These are phyloP conservation scores for Pseudevernia furfuracea DNA, from an alignment of 495 filamentous ascomycete species.

Conservation along the genomic window DNA sequence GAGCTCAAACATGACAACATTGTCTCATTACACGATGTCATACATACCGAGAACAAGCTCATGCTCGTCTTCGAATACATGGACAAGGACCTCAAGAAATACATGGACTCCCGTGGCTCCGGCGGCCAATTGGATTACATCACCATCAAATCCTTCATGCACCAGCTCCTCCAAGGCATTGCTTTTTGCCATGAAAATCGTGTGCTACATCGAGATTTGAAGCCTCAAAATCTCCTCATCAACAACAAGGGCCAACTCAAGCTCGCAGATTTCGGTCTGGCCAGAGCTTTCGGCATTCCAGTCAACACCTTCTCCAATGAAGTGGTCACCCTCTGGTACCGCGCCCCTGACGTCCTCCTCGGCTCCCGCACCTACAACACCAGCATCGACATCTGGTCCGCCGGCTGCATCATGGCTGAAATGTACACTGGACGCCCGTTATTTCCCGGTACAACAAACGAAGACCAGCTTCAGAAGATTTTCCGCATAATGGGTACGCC, in stretches of 20 bases:
- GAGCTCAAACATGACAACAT: conserved; percentile 98
- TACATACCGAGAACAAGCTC: conserved; percentile 98
- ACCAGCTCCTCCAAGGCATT: conserved; percentile 86
- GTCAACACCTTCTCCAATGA: conserved; percentile 99
- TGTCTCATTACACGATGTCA: conserved; percentile 94
- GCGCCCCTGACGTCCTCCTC: conserved; percentile 85
- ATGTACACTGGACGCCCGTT: conserved; percentile 92
- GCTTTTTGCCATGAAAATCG: conserved; percentile 96
- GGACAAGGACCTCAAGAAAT: conserved; percentile 98
- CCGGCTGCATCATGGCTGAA: conserved; percentile 97
- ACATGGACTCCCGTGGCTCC: conserved; percentile 88
- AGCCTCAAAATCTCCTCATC: conserved; percentile 92
- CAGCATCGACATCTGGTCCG: conserved; percentile 96
- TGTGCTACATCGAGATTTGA: conserved; percentile 90
- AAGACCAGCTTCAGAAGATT: conserved; percentile 90
- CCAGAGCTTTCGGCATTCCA: conserved; percentile 88
- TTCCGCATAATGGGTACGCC: conserved; percentile 97
- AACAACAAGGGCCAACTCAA: conserved; percentile 88
- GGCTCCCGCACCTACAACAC: conserved; percentile 92
- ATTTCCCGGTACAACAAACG: conserved; percentile 92
- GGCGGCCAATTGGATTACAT: conserved; percentile 72
- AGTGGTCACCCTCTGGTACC: conserved; percentile 95
- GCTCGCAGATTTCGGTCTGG: conserved; percentile 90
- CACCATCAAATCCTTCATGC: conserved; percentile 96
- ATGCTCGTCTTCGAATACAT: conserved; percentile 99